Evolutionary conservation across 1,284 basidiomycete species (phyloP), one percentile per base, ranked within the genome.

Genomic region (Ustilago trichophora): DNA sequence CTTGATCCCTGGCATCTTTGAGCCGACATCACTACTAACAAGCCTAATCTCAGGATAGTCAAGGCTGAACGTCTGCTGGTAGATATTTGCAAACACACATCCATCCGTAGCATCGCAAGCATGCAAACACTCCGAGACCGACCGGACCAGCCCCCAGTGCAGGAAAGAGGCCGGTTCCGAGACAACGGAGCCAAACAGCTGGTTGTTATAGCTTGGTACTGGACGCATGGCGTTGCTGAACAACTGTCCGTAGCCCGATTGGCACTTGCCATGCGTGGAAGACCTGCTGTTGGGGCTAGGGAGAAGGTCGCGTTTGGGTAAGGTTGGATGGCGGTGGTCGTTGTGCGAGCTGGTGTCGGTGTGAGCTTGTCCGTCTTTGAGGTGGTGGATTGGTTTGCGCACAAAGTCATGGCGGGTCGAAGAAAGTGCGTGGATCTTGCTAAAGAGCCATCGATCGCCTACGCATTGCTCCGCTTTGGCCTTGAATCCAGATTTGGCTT

Each of bases 71-170:
- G 19, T 46, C 32, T 62, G 58, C 47, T 62, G 58, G 37, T 62
- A 62, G 26, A 62, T 11, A 32, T 62, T 62, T 16, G 32, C 42
- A 22, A 62, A 62, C 3, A 62, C 47, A 42, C 58, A 62, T 6
- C 58, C 51, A 10, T 32, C 16, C 22, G 58, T 62, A 6, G 40
- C 41, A 24, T 62, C 58, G 31, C 58, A 62, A 3, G 58, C 58
- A 4, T 18, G 22, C 12, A 54, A 36, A n/a, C 58, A 62, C n/a
- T 62, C 36, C 0, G 46, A 6, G 3, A 42, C 27, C 2, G 4
- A 24, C 7, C 11, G 22, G 9, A 62, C 58, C n/a, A 54, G 46
- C 4, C 58, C 58, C 58, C 58, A 62, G n/a, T 54, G 58, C 3
- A 62, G 40, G 47, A 62, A 62, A 3, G 46, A 46, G 15, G 41